A percentile compares a stretch with the other conserved stretches of the same genome.
phyloP scores from a whole-genome alignment of 257 asterid genomes.

The Lithospermum erythrorhizon region DNA sequence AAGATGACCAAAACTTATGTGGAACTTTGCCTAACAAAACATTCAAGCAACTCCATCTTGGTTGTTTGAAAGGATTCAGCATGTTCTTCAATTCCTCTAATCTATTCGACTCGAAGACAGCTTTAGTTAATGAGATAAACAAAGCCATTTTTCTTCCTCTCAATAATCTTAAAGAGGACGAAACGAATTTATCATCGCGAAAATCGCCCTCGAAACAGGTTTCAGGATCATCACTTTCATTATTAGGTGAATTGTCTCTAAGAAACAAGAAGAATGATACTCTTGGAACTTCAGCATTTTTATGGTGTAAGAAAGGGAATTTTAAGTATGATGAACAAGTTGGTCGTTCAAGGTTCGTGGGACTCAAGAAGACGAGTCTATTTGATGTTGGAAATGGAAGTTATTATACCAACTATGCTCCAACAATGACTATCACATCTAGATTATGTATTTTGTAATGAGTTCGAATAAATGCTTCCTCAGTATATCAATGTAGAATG shows the following conservation, averaged over 20 bases:
- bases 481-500: too few relatives aligned
- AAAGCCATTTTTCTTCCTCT: constrained; percentile 41
- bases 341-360: not conserved
- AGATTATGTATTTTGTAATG: not conserved
- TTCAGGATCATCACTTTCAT: not conserved
- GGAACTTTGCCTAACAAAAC: constrained; percentile 4
- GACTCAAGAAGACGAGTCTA: not conserved
- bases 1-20: not conserved
- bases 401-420: not conserved
- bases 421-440: not conserved
- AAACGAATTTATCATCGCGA: not conserved
- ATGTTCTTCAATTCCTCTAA: constrained; percentile 49
- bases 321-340: not conserved
- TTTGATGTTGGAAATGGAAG: not conserved
- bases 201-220: not conserved
- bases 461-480: too few relatives aligned
- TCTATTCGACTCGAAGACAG: constrained; percentile 31
- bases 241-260: not conserved
- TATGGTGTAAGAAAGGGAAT: not conserved
- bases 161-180: not conserved
- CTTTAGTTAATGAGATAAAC: constrained; percentile 30
- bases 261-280: not conserved
- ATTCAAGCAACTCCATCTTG: constrained; percentile 32
- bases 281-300: not conserved
- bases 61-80: constrained; percentile 35